Conservation (phyloP, 257 asterid genomes). For the Scutellaria baicalensis region DNA sequence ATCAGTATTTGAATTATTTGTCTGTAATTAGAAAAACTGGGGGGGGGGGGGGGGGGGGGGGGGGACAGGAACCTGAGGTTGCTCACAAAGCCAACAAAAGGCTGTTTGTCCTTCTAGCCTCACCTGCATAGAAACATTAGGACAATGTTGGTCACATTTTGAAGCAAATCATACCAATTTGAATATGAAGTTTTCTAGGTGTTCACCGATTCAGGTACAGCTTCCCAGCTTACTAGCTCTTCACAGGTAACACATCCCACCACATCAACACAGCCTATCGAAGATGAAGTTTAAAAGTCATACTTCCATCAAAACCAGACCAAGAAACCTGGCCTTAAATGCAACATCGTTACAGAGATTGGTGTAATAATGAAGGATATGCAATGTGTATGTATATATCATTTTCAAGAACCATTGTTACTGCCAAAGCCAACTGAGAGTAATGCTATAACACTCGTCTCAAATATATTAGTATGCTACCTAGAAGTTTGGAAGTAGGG, state of each 20-base stretch:
- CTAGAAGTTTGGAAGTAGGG: slow-evolving; percentile 87
- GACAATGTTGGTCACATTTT: not conserved
- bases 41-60: not conserved
- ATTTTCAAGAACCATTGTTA: not conserved
- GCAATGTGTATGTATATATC: not conserved
- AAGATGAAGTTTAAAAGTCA: not conserved
- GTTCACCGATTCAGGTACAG: slow-evolving; percentile 63
- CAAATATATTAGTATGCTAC: slow-evolving; percentile 25
- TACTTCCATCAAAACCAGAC: not conserved
- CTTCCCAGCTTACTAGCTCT: slow-evolving; percentile 76
- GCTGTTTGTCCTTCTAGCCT: slow-evolving; percentile 80
- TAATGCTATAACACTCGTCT: too few species aligned
- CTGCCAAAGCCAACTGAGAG: too few species aligned
- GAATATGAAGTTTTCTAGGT: not conserved
- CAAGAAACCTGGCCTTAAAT: not conserved
- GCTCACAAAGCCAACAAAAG: slow-evolving; percentile 92
- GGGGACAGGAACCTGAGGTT: slow-evolving; percentile 59
- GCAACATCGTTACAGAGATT: not conserved
- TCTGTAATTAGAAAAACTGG: not conserved
- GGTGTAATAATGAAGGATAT: not conserved
- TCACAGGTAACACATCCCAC: slow-evolving; percentile 78
- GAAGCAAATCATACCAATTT: too few species aligned
- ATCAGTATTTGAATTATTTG: not conserved
- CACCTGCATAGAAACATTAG: slow-evolving; percentile 40
- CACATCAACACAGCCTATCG: slow-evolving; percentile 78